phyloP scores from a whole-genome alignment of 2,329 filamentous ascomycete genomes.

The Colletotrichum tropicicola region DNA sequence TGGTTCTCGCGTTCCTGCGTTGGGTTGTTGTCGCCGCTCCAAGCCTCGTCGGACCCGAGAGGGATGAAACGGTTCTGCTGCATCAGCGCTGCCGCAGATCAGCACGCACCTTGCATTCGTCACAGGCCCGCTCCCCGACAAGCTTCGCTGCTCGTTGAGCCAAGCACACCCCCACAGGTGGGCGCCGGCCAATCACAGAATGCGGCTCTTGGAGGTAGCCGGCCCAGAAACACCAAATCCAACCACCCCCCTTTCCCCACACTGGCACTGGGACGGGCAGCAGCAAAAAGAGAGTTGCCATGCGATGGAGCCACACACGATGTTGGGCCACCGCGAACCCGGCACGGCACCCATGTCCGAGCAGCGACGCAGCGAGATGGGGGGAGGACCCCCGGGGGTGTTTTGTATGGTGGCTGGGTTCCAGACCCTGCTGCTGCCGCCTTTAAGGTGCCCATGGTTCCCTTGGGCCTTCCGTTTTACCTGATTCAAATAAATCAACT shows the following conservation, averaged over 20 bases:
- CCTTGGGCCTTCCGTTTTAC: neutral
- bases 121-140: neutral
- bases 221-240: neutral
- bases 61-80: slow-evolving; percentile 28
- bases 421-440: slow-evolving; percentile 3
- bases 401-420: slow-evolving; percentile 1
- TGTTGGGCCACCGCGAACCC: neutral
- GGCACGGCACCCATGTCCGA: neutral
- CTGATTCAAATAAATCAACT: slow-evolving; percentile 21
- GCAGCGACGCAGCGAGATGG: neutral
- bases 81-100: slow-evolving; percentile 29
- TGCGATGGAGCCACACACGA: neutral
- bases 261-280: neutral
- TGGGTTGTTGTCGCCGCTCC: neutral
- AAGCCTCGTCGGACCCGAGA: slow-evolving; percentile 16
- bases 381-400: neutral
- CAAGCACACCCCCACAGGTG: too few relatives aligned
- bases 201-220: neutral
- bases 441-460: neutral
- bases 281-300: slow-evolving; percentile 16
- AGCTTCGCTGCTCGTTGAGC: slow-evolving; percentile 8
- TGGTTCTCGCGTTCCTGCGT: neutral
- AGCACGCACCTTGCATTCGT: slow-evolving; percentile 9
- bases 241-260: slow-evolving; percentile 11
- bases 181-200: neutral